Base-by-base conservation (phyloP, 176 grass and related monocot species). In the Thinopyrum elongatum region DNA sequence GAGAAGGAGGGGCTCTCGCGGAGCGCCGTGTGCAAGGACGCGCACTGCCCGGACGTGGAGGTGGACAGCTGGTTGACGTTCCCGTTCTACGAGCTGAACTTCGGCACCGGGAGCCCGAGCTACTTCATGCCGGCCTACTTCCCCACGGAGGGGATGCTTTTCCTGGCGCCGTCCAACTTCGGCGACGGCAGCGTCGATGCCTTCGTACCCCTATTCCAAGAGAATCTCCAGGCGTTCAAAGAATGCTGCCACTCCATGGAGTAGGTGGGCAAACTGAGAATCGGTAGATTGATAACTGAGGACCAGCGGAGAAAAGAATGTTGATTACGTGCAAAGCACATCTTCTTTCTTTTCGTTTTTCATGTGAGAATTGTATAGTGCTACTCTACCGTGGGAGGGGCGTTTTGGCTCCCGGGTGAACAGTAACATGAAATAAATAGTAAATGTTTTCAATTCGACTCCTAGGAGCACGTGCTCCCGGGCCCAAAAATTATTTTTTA, bases 41-140 rank as follows among this genome's bases (percentile, higher is more conserved):
- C 86, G 74, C 36, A 90, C 6, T 90, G 92, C 72, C 95, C 95
- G 11, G 34, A 97, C 92, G 38, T 91, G 3, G 90, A 92, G 86
- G 95, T 97, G 38, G 87, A 97, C 53, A 94, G 90, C 77, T 97
- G 95, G 95, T 77, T 92, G 5, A 87, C 86, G 15, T 97, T 97
- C 79, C 95, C 95, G 17, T 92, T 97, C 83, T 87, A 85, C 65
- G 88, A 87, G 80, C 83, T 97, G 55, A 90, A 97, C 85, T 97
- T 97, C 26, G 95, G 95, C 8, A 75, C 65, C 0, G 95, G 95
- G 5, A 58, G 58, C 88, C 95, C 92, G 0, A 88, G 58, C 60
- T 94, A 92, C 87, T 97, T 93, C 89, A 89, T 91, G 89, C 94
- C 94, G 17, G 76, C 86, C 1, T 95, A 95, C 81, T 88, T 90